These are phyloP conservation scores for Cyclanthera cordifolia DNA, from an alignment of 306 rosid species.

Conservation along the genomic window DNA sequence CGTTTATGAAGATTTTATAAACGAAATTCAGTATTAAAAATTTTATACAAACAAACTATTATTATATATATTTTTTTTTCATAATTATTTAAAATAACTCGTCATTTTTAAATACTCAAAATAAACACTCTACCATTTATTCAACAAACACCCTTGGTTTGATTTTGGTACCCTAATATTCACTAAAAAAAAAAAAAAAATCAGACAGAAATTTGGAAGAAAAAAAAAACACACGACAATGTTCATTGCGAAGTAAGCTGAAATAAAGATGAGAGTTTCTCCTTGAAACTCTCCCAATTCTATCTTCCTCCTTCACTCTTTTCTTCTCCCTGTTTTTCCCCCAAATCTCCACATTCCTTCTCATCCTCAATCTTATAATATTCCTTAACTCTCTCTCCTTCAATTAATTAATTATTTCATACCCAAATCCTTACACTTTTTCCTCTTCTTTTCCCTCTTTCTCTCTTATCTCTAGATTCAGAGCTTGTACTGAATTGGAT, in stretches of 20 bases:
- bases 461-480: neutral
- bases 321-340: neutral
- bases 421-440: neutral
- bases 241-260: neutral
- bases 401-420: neutral
- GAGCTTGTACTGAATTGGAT: neutral
- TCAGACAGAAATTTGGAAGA: too few species aligned
- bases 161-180: too few species aligned
- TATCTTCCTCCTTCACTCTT: neutral
- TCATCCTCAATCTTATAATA: conserved; percentile 10
- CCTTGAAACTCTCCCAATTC: conserved; percentile 7
- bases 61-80: too few species aligned
- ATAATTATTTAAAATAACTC: too few species aligned
- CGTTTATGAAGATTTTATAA: too few species aligned
- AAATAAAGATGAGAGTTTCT: neutral
- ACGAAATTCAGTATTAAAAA: too few species aligned
- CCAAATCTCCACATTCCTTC: conserved; percentile 1
- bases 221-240: too few species aligned
- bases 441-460: neutral
- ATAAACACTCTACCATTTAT: too few species aligned
- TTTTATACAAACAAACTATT: too few species aligned
- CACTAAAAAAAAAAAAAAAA: too few species aligned
- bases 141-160: too few species aligned
- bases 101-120: too few species aligned
- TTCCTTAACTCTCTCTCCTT: neutral